phyloP scores from a whole-genome alignment of 768 basidiomycete species.

The Brasilioporus rufonigricans region DNA sequence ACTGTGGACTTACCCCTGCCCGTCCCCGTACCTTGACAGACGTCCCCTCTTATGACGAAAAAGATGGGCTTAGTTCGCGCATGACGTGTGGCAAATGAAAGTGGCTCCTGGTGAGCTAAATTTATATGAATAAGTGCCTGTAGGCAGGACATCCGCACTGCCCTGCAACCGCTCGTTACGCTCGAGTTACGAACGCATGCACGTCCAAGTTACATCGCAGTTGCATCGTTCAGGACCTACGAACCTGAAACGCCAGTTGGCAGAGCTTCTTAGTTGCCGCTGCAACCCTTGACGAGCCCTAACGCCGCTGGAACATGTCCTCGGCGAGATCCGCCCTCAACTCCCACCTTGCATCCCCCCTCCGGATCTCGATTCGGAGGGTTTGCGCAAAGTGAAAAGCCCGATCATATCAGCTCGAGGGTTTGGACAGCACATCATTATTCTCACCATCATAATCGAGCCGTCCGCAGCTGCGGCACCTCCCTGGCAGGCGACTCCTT shows the following conservation, averaged over 20 bases:
- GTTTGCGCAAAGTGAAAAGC: conserved; percentile 18
- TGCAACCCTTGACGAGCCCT: conserved; percentile 4
- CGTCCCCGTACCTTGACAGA: neutral
- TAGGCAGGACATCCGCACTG: too few species aligned
- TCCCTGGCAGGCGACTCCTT: conserved; percentile 14
- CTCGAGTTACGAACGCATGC: neutral
- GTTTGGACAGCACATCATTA: conserved; percentile 10
- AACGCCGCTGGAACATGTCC: conserved; percentile 21
- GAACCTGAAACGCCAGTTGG: conserved; percentile 19
- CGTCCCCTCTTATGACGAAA: neutral
- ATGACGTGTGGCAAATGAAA: conserved; percentile 6
- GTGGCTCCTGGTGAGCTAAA: conserved; percentile 2
- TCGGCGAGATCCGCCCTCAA: conserved; percentile 30
- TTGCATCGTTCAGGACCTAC: conserved; percentile 1
- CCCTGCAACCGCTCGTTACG: neutral
- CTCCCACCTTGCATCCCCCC: conserved; percentile 7
- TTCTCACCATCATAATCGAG: conserved; percentile 16
- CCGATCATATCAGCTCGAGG: conserved; percentile 21
- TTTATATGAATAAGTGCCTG: neutral
- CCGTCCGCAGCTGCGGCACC: conserved; percentile 12
- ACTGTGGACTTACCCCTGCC: neutral
- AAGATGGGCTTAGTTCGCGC: neutral
- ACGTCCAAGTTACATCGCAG: conserved; percentile 11
- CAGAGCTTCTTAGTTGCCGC: neutral
- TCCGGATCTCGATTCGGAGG: conserved; percentile 25